These are phyloP conservation scores for Penicillium fuscoglaucum DNA, from an alignment of 2,329 filamentous ascomycete genomes.

Conservation along the genomic window DNA sequence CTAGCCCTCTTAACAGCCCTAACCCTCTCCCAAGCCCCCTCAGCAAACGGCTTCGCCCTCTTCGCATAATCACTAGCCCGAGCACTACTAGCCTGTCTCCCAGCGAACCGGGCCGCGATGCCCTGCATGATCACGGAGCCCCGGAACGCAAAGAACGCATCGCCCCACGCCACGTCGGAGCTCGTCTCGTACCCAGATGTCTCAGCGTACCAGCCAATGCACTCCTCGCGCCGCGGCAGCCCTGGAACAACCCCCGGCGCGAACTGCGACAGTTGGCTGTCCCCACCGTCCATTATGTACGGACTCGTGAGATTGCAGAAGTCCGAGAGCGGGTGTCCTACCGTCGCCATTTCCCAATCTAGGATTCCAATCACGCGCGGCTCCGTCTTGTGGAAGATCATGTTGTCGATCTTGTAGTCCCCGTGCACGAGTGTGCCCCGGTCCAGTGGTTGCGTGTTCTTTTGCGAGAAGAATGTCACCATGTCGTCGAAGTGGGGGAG, in stretches of 20 bases:
- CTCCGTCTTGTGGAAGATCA: slow-evolving; percentile 86
- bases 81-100: slow-evolving; percentile 84
- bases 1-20: slow-evolving; percentile 47
- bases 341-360: slow-evolving; percentile 98
- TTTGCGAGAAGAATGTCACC: slow-evolving; percentile 73
- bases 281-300: slow-evolving; percentile 38
- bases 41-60: slow-evolving; percentile 69
- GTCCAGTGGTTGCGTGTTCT: slow-evolving; percentile 70
- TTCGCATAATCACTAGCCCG: slow-evolving; percentile 72
- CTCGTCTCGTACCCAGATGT: slow-evolving; percentile 70
- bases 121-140: slow-evolving; percentile 73
- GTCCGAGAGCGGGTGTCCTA: slow-evolving; percentile 93
- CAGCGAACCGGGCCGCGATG: slow-evolving; percentile 83
- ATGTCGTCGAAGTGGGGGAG: slow-evolving; percentile 83
- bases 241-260: slow-evolving; percentile 64
- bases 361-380: slow-evolving; percentile 87
- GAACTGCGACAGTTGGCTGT: slow-evolving; percentile 53
- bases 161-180: slow-evolving; percentile 60
- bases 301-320: slow-evolving; percentile 70
- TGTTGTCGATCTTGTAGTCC: slow-evolving; percentile 93
- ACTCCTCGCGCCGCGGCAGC: slow-evolving; percentile 60
- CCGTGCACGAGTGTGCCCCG: slow-evolving; percentile 81
- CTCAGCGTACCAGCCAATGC: slow-evolving; percentile 66
- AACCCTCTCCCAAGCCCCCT: slow-evolving; percentile 76
- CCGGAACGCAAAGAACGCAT: slow-evolving; percentile 63